Percentiles rank a stretch among this genome's conserved stretches.
phyloP scores from a whole-genome alignment of 2,329 filamentous ascomycete species.

The Hymenoscyphus scutula region DNA sequence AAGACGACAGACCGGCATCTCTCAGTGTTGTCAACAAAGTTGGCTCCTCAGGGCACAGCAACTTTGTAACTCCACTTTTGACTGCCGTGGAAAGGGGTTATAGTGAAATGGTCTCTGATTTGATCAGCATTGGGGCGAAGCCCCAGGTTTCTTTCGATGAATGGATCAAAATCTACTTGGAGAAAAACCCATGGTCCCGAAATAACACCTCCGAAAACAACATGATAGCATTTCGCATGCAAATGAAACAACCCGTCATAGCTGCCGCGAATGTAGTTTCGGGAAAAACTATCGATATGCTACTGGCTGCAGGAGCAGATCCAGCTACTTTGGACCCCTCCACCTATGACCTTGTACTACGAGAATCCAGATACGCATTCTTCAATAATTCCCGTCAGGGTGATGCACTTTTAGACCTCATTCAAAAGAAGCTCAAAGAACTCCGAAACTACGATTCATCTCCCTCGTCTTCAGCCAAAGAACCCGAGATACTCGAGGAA shows the following conservation, averaged over 20 bases:
- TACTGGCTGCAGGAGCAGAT: slow-evolving; percentile 65
- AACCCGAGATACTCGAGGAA: slow-evolving; percentile 39
- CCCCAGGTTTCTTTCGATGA: slow-evolving; percentile 59
- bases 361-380: not conserved
- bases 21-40: slow-evolving; percentile 67
- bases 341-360: not conserved
- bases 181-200: slow-evolving; percentile 39
- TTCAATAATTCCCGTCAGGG: slow-evolving; percentile 38
- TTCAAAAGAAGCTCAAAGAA: slow-evolving; percentile 50
- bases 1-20: slow-evolving; percentile 58
- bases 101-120: slow-evolving; percentile 50
- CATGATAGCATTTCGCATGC: slow-evolving; percentile 45
- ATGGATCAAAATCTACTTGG: slow-evolving; percentile 58
- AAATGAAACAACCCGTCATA: slow-evolving; percentile 64
- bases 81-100: slow-evolving; percentile 57
- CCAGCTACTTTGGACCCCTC: slow-evolving; percentile 51
- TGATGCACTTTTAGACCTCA: slow-evolving; percentile 58
- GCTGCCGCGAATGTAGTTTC: slow-evolving; percentile 53
- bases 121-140: slow-evolving; percentile 63
- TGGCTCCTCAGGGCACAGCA: slow-evolving; percentile 39
- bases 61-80: slow-evolving; percentile 51
- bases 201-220: slow-evolving; percentile 48
- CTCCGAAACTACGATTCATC: slow-evolving; percentile 39
- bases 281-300: slow-evolving; percentile 44
- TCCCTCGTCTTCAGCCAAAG: slow-evolving; percentile 6